Evolutionary conservation across 2,329 filamentous ascomycete genomes (phyloP).

Genomic region (Fusarium lateritium): DNA sequence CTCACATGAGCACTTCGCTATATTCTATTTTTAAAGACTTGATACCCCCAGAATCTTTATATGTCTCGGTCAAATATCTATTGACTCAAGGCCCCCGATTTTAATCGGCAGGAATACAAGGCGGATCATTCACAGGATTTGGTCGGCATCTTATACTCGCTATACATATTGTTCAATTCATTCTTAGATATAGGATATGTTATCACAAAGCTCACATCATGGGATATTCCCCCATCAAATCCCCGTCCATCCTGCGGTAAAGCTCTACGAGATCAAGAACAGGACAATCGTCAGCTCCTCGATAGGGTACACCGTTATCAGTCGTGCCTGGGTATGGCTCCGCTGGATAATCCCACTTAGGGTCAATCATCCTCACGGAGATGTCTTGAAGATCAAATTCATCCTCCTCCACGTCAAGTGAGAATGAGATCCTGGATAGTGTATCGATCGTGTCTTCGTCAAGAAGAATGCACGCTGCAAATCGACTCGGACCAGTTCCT

Average conservation of each 20-base stretch:
- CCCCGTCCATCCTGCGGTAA: slow-evolving; percentile 23
- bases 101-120: no score
- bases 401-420: slow-evolving; percentile 13
- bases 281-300: slow-evolving; percentile 13
- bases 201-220: neutral
- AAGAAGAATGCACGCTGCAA: slow-evolving; percentile 21
- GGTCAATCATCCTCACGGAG: slow-evolving; percentile 20
- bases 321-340: slow-evolving; percentile 10
- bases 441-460: slow-evolving; percentile 8
- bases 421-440: slow-evolving; percentile 11
- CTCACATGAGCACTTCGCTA: no score
- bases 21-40: no score
- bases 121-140: no score
- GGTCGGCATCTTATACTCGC: no score
- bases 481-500: slow-evolving; percentile 18
- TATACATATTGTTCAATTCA: neutral
- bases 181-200: neutral
- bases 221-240: slow-evolving; percentile 31
- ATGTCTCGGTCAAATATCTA: no score
- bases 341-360: slow-evolving; percentile 32
- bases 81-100: no score
- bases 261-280: slow-evolving; percentile 10
- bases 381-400: neutral
- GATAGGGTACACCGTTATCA: slow-evolving; percentile 3
- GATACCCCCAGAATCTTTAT: no score